A percentile compares a stretch with the other conserved stretches of the same genome.
Evolutionary conservation across 441 rosid genomes (phyloP).

Genomic region (Euphorbia celastroides): DNA sequence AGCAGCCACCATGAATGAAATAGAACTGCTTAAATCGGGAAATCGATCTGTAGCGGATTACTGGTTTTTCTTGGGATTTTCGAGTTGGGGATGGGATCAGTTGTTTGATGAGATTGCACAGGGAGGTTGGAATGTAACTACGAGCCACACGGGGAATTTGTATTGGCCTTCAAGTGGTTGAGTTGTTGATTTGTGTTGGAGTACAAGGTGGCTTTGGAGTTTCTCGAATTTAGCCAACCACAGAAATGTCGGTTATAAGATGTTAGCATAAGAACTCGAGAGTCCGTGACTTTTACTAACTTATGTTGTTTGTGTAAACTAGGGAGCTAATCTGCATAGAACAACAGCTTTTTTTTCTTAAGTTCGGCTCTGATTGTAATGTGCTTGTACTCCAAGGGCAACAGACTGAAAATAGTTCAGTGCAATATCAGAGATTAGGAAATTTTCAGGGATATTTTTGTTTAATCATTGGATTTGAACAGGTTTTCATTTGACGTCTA

Average conservation of each 20-base stretch:
- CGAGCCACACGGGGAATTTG: slow-evolving; percentile 24
- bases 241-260: not conserved
- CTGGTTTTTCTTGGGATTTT: slow-evolving; percentile 90
- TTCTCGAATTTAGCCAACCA: not conserved
- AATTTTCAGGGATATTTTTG: not conserved
- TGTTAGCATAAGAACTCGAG: not conserved
- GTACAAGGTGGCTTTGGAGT: not conserved
- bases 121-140: slow-evolving; percentile 66
- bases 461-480: too few relatives aligned
- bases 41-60: slow-evolving; percentile 40
- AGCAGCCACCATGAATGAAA: slow-evolving; percentile 35
- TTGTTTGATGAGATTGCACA: slow-evolving; percentile 55
- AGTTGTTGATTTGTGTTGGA: not conserved
- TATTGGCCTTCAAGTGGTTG: slow-evolving; percentile 34
- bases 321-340: not conserved
- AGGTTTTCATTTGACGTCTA: too few relatives aligned
- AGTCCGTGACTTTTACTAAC: not conserved
- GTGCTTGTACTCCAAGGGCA: not conserved
- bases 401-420: not conserved
- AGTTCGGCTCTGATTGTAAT: not conserved
- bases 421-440: not conserved
- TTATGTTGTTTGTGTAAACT: not conserved
- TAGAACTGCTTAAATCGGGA: slow-evolving; percentile 48
- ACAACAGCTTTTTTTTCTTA: not conserved
- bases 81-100: slow-evolving; percentile 84